Percentiles rank a stretch among this genome's conserved stretches.
phyloP scores from a whole-genome alignment of 2,329 filamentous ascomycete genomes.

The Penicillium sp. region DNA sequence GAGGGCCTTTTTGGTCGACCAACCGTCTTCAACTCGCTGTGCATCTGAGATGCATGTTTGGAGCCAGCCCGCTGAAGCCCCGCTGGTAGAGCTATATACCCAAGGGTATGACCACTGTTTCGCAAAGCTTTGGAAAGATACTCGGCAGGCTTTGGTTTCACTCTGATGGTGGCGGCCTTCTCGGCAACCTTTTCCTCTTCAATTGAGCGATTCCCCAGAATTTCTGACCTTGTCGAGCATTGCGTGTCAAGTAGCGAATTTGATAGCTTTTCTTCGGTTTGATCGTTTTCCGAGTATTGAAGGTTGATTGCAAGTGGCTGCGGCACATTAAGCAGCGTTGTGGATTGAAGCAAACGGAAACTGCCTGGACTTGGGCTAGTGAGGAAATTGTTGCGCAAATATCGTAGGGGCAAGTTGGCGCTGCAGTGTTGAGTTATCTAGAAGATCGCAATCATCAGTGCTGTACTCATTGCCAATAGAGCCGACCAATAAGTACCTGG shows the following conservation, averaged over 20 bases:
- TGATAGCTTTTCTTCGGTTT: neutral
- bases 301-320: neutral
- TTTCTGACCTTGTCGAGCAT: neutral
- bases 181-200: neutral
- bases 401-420: neutral
- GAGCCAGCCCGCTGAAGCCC: conserved; percentile 2
- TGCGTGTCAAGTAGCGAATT: neutral
- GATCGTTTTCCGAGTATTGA: neutral
- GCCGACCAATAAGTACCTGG: conserved; percentile 12
- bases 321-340: neutral
- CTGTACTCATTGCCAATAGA: neutral
- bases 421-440: neutral
- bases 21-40: conserved; percentile 8
- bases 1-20: conserved; percentile 21
- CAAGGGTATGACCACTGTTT: conserved; percentile 19
- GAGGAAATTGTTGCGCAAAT: neutral
- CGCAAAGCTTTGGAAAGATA: conserved; percentile 32
- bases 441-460: neutral
- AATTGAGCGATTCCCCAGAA: neutral
- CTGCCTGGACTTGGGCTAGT: neutral
- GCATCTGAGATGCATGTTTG: neutral
- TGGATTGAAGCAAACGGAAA: conserved; percentile 5
- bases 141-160: conserved; percentile 29
- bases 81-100: neutral
- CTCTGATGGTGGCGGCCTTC: neutral